phyloP scores from a whole-genome alignment of 768 basidiomycete species.

The Coprinopsis marcescibilis region DNA sequence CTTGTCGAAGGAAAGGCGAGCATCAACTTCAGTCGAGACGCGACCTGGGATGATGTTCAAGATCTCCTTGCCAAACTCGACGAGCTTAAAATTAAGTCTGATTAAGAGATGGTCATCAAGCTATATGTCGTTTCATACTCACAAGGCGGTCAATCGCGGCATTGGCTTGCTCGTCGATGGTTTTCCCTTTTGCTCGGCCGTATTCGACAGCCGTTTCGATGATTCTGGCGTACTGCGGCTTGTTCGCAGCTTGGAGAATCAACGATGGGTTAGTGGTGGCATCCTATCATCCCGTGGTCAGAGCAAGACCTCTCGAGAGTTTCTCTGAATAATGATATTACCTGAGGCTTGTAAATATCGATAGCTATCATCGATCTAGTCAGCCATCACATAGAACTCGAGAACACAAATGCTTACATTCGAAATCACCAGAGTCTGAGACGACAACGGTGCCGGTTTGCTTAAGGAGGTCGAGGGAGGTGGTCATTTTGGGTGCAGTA shows the following conservation, averaged over 20 bases:
- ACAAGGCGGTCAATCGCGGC: conserved; percentile 88
- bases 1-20: conserved; percentile 95
- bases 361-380: conserved; percentile 53
- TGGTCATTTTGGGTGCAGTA: conserved; percentile 55
- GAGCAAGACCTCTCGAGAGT: neutral
- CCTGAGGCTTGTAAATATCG: conserved; percentile 94
- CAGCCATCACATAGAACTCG: conserved; percentile 13
- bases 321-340: conserved; percentile 19
- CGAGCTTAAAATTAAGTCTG: conserved; percentile 51
- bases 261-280: conserved; percentile 97
- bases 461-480: conserved; percentile 79
- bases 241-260: conserved; percentile 90
- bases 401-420: conserved; percentile 40
- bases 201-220: conserved; percentile 70
- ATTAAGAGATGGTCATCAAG: neutral
- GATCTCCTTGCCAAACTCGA: conserved; percentile 97
- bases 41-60: conserved; percentile 94
- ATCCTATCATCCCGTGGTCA: conserved; percentile 46
- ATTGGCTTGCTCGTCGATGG: conserved; percentile 68
- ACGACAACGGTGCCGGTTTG: conserved; percentile 93
- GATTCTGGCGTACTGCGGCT: conserved; percentile 76
- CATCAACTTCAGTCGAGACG: conserved; percentile 99
- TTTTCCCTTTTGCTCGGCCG: conserved; percentile 78
- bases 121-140: conserved; percentile 21
- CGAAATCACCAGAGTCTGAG: conserved; percentile 96